Percentiles rank a stretch among this genome's conserved stretches.
These are phyloP conservation scores for Fraxinus angustifolia DNA, from an alignment of 305 asterid genomes.

Conservation along the genomic window DNA sequence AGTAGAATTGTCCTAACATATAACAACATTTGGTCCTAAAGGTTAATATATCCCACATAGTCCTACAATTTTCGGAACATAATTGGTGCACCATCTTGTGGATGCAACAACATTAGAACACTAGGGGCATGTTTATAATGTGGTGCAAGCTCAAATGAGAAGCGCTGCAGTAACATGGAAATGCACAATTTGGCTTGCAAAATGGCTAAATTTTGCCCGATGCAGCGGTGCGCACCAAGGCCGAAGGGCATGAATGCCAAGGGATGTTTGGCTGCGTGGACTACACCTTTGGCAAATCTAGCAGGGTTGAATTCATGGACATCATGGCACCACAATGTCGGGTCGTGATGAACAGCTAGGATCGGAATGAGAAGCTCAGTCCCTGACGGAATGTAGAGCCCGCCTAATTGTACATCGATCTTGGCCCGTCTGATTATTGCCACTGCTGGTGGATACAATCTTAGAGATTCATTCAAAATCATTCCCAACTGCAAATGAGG, in stretches of 20 bases:
- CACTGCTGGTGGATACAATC: conserved; percentile 88
- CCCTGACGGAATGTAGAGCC: conserved; percentile 47
- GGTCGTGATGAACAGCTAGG: conserved; percentile 82
- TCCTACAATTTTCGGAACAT: conserved; percentile 62
- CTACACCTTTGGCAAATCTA: conserved; percentile 67
- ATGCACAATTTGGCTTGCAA: conserved; percentile 70
- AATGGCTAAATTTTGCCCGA: conserved; percentile 81
- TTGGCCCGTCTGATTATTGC: conserved; percentile 76
- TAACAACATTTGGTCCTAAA: background rate
- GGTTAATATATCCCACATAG: background rate
- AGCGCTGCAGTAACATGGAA: conserved; percentile 74
- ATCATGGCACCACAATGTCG: conserved; percentile 77
- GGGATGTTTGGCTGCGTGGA: conserved; percentile 69
- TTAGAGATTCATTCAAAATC: conserved; percentile 69
- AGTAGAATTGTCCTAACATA: background rate
- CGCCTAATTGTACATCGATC: conserved; percentile 53
- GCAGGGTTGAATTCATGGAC: conserved; percentile 78
- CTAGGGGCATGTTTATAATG: conserved; percentile 78
- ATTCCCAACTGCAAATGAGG: conserved; percentile 60
- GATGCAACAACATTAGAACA: conserved; percentile 67
- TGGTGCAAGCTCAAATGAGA: conserved; percentile 61
- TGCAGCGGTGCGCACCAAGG: conserved; percentile 70
- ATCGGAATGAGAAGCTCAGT: conserved; percentile 86
- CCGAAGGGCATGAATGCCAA: conserved; percentile 93
- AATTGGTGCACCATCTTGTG: conserved; percentile 83